Evolutionary conservation across 2,329 filamentous ascomycete genomes (phyloP).

Genomic region (Didymella sp.): DNA sequence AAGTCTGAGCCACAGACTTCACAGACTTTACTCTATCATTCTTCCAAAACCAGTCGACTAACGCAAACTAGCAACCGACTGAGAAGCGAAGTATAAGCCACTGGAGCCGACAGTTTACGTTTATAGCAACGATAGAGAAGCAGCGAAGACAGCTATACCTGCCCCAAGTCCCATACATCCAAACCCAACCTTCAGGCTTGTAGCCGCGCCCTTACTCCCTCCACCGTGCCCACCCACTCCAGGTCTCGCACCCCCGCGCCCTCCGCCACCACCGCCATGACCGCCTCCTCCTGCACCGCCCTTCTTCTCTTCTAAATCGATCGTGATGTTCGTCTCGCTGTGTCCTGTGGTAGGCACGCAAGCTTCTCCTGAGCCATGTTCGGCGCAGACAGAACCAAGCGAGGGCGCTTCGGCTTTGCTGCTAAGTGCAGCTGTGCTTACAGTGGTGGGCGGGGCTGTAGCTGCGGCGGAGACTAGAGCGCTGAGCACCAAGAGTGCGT

Average conservation of each 20-base stretch:
- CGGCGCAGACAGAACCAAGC: neutral
- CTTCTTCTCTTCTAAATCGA: neutral
- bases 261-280: neutral
- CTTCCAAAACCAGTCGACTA: too few relatives aligned
- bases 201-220: neutral
- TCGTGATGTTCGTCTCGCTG: neutral
- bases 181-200: neutral
- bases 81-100: too few relatives aligned
- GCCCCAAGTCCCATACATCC: neutral
- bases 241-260: neutral
- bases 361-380: neutral
- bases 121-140: neutral
- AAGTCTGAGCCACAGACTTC: conserved; percentile 41
- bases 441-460: too few relatives aligned
- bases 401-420: neutral
- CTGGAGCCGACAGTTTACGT: too few relatives aligned
- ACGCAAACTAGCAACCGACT: too few relatives aligned
- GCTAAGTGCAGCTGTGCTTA: neutral
- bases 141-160: neutral
- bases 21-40: too few relatives aligned
- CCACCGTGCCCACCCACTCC: neutral
- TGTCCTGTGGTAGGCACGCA: neutral
- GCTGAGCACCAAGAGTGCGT: too few relatives aligned
- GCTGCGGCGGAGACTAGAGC: too few relatives aligned
- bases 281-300: neutral